phyloP scores from a whole-genome alignment of 2,329 filamentous ascomycete species.

The Diaporthe citrichinensis region DNA sequence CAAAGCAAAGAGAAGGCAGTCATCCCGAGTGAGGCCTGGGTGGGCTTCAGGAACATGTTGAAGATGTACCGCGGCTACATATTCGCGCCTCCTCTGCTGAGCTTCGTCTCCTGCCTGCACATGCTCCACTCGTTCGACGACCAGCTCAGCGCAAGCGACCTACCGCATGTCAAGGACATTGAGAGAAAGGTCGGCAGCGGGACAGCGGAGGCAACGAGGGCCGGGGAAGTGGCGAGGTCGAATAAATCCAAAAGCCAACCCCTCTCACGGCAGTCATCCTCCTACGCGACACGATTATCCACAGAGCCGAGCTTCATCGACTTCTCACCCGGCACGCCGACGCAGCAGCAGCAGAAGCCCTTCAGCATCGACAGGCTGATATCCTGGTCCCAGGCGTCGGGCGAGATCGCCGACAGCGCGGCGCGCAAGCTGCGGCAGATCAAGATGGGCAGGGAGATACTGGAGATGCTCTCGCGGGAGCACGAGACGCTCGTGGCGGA shows the following conservation, averaged over 20 bases:
- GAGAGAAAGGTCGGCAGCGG: conserved; percentile 42
- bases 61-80: conserved; percentile 43
- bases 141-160: conserved; percentile 42
- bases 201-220: not conserved
- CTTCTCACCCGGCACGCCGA: conserved; percentile 4
- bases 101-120: conserved; percentile 44
- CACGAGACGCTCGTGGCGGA: conserved; percentile 35
- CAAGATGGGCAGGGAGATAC: conserved; percentile 42
- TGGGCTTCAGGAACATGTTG: conserved; percentile 44
- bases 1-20: conserved; percentile 24
- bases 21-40: conserved; percentile 38
- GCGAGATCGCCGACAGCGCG: conserved; percentile 45
- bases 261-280: conserved; percentile 24
- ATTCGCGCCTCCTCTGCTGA: conserved; percentile 45
- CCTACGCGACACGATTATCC: not conserved
- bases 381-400: conserved; percentile 43
- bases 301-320: conserved; percentile 30
- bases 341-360: conserved; percentile 21
- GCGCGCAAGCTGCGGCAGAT: conserved; percentile 46
- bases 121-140: conserved; percentile 46
- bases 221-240: not conserved
- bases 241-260: not conserved
- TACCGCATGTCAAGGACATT: conserved; percentile 41
- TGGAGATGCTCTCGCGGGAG: conserved; percentile 42
- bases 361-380: conserved; percentile 41